A percentile compares a stretch with the other conserved stretches of the same genome.
Evolutionary conservation across 2,329 filamentous ascomycete species (phyloP).

Genomic region (Didymella pomorum): DNA sequence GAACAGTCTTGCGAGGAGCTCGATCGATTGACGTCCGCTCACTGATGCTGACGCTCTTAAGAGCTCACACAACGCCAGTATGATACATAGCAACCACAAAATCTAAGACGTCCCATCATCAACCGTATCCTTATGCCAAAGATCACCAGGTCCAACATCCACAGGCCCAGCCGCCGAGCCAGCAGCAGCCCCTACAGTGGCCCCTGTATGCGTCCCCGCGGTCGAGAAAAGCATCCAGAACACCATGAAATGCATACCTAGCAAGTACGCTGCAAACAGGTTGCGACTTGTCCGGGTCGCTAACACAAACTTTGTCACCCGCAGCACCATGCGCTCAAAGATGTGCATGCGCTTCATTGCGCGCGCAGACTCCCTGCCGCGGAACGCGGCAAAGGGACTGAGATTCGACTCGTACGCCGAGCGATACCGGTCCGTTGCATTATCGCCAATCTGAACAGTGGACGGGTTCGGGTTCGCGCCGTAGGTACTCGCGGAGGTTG

Average conservation of each 20-base stretch:
- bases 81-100: not conserved
- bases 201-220: slow-evolving; percentile 55
- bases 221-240: slow-evolving; percentile 89
- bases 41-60: slow-evolving; percentile 2
- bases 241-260: slow-evolving; percentile 86
- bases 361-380: slow-evolving; percentile 88
- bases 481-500: slow-evolving; percentile 66
- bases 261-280: slow-evolving; percentile 89
- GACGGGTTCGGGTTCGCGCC: slow-evolving; percentile 78
- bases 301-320: slow-evolving; percentile 87
- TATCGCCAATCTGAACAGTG: slow-evolving; percentile 65
- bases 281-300: slow-evolving; percentile 91
- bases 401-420: slow-evolving; percentile 95
- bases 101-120: slow-evolving; percentile 10
- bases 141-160: slow-evolving; percentile 28
- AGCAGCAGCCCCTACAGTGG: slow-evolving; percentile 37
- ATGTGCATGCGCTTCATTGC: slow-evolving; percentile 94
- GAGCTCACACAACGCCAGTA: not conserved
- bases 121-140: slow-evolving; percentile 15
- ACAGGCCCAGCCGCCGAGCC: slow-evolving; percentile 40
- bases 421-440: slow-evolving; percentile 75
- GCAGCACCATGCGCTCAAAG: slow-evolving; percentile 88
- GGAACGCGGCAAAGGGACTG: slow-evolving; percentile 93
- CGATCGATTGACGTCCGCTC: not conserved
- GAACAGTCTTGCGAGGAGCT: not conserved